Evolutionary conservation across 768 basidiomycete species (phyloP), one percentile per base, ranked within the genome.

Genomic region (Tricholoma sp.): DNA sequence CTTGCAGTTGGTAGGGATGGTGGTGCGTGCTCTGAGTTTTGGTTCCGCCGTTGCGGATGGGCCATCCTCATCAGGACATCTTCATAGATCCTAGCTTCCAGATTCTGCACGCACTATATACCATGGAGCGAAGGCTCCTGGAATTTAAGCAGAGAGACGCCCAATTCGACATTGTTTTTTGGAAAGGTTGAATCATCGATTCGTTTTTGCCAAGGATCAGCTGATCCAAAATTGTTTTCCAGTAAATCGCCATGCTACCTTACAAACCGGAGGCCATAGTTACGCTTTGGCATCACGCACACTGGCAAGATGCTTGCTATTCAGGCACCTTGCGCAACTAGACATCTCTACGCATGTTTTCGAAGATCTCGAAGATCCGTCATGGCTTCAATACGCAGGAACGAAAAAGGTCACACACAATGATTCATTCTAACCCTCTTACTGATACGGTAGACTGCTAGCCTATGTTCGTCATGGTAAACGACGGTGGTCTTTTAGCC

Each of bases 381-480:
- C 55, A 1, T 88, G 87, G 86, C 56, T 63, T 8, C 65, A 66
- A 2, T 85, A 83, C 60, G 72, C 71, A 33, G 56, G 64, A 18
- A 57, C 60, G 12, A 73, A 66, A 57, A 78, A 80, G 69, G 80
- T 81, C 53, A 18, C 34, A 20, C 7, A n/a, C 18, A 33, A 62
- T 39, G n/a, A 44, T 44, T 33, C 12, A 6, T 29, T 48, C 34
- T 6, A 24, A 45, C 45, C 18, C 28, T 36, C 32, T 18, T 28
- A 39, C 33, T 53, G 12, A 50, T 32, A 13, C 57, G n/a, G 69
- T 29, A 13, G 17, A 12, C 31, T 12, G 33, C 31, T 57, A 87
- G 83, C 86, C 88, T 1, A 86, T 89, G 84, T 87, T 86, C 55
- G 74, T 81, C 29, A 72, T 89, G 69, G 70, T 74, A 17, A 78